phyloP scores from a whole-genome alignment of 1,284 basidiomycete genomes.

The Malassezia furfur region DNA sequence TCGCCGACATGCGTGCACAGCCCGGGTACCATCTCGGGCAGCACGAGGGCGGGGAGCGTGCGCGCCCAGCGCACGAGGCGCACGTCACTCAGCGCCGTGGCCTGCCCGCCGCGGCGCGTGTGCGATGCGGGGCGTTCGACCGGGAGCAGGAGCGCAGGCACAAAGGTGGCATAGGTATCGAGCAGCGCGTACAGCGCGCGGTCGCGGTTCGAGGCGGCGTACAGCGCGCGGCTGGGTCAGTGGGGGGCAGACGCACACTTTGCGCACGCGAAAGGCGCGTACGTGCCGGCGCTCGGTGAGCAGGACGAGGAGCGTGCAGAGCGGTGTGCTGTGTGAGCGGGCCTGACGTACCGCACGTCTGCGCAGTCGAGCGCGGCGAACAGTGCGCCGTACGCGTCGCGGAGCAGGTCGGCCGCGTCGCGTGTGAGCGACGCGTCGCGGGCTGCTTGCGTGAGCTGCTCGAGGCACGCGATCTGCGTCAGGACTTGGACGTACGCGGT shows the following conservation, averaged over 20 bases:
- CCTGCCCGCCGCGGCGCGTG: neutral
- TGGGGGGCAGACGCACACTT: neutral
- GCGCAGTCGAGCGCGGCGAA: constrained; percentile 2
- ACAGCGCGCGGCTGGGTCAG: constrained; percentile 7
- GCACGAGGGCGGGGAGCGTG: neutral
- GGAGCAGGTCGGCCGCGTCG: neutral
- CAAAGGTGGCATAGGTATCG: constrained; percentile 11
- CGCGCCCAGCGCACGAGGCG: constrained; percentile 5
- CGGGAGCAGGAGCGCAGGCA: constrained; percentile 9
- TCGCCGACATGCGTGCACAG: constrained; percentile 1
- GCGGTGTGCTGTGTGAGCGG: neutral
- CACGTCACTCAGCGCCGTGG: neutral
- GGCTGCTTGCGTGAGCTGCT: neutral
- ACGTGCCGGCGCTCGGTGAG: constrained; percentile 13
- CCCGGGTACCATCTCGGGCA: constrained; percentile 14
- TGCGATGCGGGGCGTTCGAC: neutral
- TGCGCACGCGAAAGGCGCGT: constrained; percentile 12
- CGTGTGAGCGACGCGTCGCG: neutral
- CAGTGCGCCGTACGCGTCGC: constrained; percentile 5
- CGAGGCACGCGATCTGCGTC: neutral
- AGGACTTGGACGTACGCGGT: neutral
- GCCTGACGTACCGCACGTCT: neutral
- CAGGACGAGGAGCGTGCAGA: constrained; percentile 5
- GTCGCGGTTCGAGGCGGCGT: neutral
- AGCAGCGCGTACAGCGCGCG: constrained; percentile 6